phyloP scores from a whole-genome alignment of 129 eudicot species.

The Lactuca sativa region DNA sequence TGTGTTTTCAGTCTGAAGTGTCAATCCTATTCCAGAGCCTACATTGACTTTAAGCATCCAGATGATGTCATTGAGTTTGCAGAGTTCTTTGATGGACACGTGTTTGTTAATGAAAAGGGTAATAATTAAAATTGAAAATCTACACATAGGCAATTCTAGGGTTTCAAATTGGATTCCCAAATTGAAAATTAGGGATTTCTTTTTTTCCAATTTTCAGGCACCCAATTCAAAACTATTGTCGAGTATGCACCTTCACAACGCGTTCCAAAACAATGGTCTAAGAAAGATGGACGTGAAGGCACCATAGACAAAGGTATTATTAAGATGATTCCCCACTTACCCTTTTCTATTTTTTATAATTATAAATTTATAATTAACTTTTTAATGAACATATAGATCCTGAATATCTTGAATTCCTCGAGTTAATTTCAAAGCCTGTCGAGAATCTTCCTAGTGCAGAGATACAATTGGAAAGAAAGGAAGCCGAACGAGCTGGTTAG shows the following conservation, averaged over 20 bases:
- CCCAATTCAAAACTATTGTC: conserved; percentile 76
- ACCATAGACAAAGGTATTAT: conserved; percentile 77
- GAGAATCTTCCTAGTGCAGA: conserved; percentile 98
- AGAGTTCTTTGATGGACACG: conserved; percentile 81
- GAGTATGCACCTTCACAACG: conserved; percentile 98
- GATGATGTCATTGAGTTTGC: conserved; percentile 92
- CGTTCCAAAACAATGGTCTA: conserved; percentile 76
- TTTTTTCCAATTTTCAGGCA: conserved; percentile 39
- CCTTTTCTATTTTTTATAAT: conserved; percentile 13
- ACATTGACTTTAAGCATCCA: conserved; percentile 72
- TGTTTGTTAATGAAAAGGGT: conserved; percentile 95
- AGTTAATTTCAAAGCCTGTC: conserved; percentile 73
- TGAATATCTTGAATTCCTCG: conserved; percentile 86
- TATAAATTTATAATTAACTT: conserved; percentile 19
- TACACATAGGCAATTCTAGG: conserved; percentile 16
- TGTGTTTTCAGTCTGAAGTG: conserved; percentile 62
- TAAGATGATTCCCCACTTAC: conserved; percentile 18
- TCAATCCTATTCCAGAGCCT: conserved; percentile 65
- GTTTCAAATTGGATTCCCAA: conserved; percentile 1
- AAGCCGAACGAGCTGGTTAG: conserved; percentile 92
- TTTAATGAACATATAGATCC: conserved; percentile 60
- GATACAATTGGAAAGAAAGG: conserved; percentile 93
- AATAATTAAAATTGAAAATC: conserved; percentile 25
- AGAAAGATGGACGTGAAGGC: conserved; percentile 94
- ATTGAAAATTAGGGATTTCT: background rate